Percentiles rank a stretch among this genome's conserved stretches.
Conservation (phyloP, 495 filamentous ascomycete species). For the Chaetomium tenue region DNA sequence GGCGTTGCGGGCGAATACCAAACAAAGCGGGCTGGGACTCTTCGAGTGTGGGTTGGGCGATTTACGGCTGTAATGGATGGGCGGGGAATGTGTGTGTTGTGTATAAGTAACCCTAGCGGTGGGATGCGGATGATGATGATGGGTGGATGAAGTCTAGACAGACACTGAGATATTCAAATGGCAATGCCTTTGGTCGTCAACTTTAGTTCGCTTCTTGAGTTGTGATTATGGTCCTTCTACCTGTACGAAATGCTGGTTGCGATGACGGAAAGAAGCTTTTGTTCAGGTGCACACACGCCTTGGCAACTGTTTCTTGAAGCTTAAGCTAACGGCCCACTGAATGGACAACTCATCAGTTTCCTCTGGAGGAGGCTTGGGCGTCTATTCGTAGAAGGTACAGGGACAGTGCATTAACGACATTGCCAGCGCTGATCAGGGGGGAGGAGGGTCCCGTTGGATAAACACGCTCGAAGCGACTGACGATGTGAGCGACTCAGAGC, state of each 20-base stretch:
- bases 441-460: too few species aligned
- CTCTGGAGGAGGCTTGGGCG: too few species aligned
- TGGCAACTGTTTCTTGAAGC: background rate
- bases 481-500: too few species aligned
- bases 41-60: constrained; percentile 1
- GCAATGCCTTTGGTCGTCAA: constrained; percentile 9
- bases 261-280: background rate
- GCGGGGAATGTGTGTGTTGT: constrained; percentile 5
- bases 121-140: constrained; percentile 1
- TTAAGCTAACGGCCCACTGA: background rate
- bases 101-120: background rate
- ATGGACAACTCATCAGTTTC: too few species aligned
- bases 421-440: too few species aligned
- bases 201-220: background rate
- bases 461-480: too few species aligned
- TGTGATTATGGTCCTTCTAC: too few species aligned
- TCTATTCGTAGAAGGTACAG: background rate
- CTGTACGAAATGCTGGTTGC: too few species aligned
- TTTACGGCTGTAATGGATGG: constrained; percentile 2
- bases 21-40: constrained; percentile 11
- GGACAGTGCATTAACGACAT: background rate
- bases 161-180: constrained; percentile 3
- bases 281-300: background rate
- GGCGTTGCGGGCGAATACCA: constrained; percentile 20
- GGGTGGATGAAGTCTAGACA: constrained; percentile 14